Evolutionary conservation across 2,329 filamentous ascomycete species (phyloP).

Genomic region (Monilinia polystroma): DNA sequence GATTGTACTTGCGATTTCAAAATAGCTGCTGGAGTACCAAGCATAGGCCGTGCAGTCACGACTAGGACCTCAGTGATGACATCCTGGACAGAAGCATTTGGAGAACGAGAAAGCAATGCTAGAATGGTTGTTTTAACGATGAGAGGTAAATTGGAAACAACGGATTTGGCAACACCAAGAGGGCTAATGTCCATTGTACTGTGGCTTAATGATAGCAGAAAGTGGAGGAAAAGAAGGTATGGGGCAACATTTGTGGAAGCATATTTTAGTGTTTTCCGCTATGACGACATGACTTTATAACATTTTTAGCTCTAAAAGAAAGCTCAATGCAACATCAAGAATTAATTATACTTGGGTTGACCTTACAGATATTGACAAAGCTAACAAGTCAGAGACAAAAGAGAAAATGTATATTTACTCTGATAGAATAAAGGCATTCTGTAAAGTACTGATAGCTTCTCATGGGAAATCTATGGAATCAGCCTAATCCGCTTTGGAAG

Average conservation of each 20-base stretch:
- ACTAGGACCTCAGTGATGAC: conserved; percentile 72
- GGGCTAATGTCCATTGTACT: conserved; percentile 31
- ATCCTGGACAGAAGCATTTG: conserved; percentile 74
- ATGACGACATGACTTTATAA: conserved; percentile 17
- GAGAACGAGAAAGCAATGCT: conserved; percentile 66
- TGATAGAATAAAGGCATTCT: too few relatives aligned
- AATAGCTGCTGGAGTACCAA: conserved; percentile 49
- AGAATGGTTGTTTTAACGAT: conserved; percentile 60
- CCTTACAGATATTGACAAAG: not conserved
- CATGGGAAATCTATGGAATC: too few relatives aligned
- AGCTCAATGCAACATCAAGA: not conserved
- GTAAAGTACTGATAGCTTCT: too few relatives aligned
- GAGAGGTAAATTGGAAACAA: conserved; percentile 57
- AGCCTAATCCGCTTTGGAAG: too few relatives aligned
- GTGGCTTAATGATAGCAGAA: not conserved
- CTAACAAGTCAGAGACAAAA: not conserved
- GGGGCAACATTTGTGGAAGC: not conserved
- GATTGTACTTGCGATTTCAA: conserved; percentile 62
- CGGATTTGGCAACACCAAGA: conserved; percentile 31
- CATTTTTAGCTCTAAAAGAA: not conserved
- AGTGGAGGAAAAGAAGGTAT: not conserved
- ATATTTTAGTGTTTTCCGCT: not conserved
- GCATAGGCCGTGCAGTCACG: conserved; percentile 66
- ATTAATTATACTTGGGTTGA: not conserved
- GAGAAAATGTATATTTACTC: not conserved